These are phyloP conservation scores for Chernovozyma aurita DNA, from an alignment of 1,139 yeast species.

Conservation along the genomic window DNA sequence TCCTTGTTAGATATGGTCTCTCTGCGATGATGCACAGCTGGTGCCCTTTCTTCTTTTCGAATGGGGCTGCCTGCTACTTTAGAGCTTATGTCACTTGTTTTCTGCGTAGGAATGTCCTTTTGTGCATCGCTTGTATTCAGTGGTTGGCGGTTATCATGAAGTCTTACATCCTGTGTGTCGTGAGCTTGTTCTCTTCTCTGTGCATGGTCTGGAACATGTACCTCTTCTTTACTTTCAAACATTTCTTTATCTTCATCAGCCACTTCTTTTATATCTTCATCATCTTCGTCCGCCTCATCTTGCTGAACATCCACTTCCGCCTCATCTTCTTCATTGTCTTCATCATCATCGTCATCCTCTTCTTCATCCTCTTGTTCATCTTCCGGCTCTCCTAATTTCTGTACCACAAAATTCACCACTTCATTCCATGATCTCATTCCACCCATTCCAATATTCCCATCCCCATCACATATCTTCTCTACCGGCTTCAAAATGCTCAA, in stretches of 20 bases:
- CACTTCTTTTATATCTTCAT: neutral
- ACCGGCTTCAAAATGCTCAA: conserved; percentile 26
- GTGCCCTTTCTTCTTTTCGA: neutral
- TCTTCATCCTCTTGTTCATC: conserved; percentile 20
- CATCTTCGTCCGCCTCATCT: neutral
- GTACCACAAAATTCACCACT: conserved; percentile 24
- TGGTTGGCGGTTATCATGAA: no score
- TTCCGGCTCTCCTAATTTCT: conserved; percentile 22
- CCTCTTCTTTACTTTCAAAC: neutral
- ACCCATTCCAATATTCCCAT: conserved; percentile 30
- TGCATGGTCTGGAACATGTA: neutral
- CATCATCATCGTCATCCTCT: conserved; percentile 13
- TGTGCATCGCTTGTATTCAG: conserved; percentile 3
- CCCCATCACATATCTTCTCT: conserved; percentile 27
- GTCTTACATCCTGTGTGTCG: no score
- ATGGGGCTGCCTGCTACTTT: no score
- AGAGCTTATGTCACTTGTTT: neutral
- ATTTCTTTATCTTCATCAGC: neutral
- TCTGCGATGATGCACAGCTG: neutral
- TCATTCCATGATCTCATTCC: conserved; percentile 31
- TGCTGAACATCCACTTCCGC: conserved; percentile 4
- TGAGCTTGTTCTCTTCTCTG: no score
- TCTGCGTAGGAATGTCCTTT: conserved; percentile 1
- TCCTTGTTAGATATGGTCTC: conserved; percentile 11
- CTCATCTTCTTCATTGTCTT: conserved; percentile 11